Percentiles rank a stretch among this genome's conserved stretches.
Conservation (phyloP, 2,329 filamentous ascomycete genomes). For the Elsinoe arachidis region DNA sequence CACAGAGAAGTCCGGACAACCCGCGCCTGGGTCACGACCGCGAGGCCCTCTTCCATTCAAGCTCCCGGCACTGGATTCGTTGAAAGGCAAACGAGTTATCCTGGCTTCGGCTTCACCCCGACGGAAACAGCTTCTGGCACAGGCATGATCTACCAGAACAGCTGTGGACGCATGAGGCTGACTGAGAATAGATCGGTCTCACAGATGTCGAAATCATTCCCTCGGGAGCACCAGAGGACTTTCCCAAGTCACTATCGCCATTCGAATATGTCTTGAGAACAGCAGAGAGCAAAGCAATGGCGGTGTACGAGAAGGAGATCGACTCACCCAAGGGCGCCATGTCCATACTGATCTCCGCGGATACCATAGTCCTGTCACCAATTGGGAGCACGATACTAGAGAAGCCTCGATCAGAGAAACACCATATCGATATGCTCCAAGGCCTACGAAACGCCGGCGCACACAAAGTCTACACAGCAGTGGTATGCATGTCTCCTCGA, state of each 20-base stretch:
- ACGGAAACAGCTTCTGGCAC: conserved; percentile 68
- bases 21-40: conserved; percentile 19
- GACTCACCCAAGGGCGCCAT: conserved; percentile 59
- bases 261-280: conserved; percentile 89
- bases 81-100: conserved; percentile 73
- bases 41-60: conserved; percentile 59
- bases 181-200: conserved; percentile 57
- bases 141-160: conserved; percentile 38
- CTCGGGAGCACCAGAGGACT: conserved; percentile 74
- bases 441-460: conserved; percentile 51
- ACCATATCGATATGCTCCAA: conserved; percentile 78
- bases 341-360: conserved; percentile 76
- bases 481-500: conserved; percentile 74
- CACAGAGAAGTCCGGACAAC: conserved; percentile 19
- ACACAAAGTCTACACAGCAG: conserved; percentile 79
- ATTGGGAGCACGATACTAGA: conserved; percentile 67
- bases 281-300: conserved; percentile 70
- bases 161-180: neutral
- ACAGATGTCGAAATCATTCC: conserved; percentile 74
- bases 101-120: conserved; percentile 85
- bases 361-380: conserved; percentile 80
- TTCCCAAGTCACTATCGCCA: conserved; percentile 69
- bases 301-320: conserved; percentile 57
- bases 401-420: conserved; percentile 73
- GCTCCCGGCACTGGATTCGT: conserved; percentile 66